phyloP scores from a whole-genome alignment of 2,329 filamentous ascomycete genomes.

The Nannizzia gypsea region DNA sequence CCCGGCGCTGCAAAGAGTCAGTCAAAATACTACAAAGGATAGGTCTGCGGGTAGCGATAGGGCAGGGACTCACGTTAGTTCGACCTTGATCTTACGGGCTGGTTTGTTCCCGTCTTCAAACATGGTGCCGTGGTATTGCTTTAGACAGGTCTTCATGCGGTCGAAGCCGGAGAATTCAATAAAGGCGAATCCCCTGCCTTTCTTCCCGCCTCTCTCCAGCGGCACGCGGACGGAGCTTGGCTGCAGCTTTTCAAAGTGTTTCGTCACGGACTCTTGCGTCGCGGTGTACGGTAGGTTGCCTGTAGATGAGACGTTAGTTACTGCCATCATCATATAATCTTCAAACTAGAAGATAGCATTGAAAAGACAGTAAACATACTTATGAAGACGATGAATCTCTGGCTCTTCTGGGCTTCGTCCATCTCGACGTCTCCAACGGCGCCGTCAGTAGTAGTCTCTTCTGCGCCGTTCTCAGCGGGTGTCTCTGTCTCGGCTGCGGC shows the following conservation, averaged over 20 bases:
- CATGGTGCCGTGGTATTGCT: constrained; percentile 75
- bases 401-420: constrained; percentile 25
- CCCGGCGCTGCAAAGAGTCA: constrained; percentile 49
- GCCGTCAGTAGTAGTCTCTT: constrained; percentile 11
- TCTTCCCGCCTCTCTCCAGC: constrained; percentile 51
- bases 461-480: constrained; percentile 10
- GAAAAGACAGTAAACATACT: constrained; percentile 35
- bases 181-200: constrained; percentile 69
- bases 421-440: constrained; percentile 14
- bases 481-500: constrained; percentile 12
- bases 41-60: not conserved
- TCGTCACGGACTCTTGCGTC: constrained; percentile 54
- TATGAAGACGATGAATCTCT: constrained; percentile 67
- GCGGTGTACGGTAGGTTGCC: constrained; percentile 84
- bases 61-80: constrained; percentile 57
- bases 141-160: constrained; percentile 84
- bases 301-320: constrained; percentile 22
- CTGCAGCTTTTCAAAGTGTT: constrained; percentile 67
- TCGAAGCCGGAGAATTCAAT: constrained; percentile 79
- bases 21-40: not conserved
- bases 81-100: constrained; percentile 75
- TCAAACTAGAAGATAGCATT: constrained; percentile 12
- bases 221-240: constrained; percentile 62
- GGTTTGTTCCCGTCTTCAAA: constrained; percentile 50
- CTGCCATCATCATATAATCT: no score